These are phyloP conservation scores for Tetradesmus obliquus DNA, from an alignment of 139 green algal species.

Conservation along the genomic window DNA sequence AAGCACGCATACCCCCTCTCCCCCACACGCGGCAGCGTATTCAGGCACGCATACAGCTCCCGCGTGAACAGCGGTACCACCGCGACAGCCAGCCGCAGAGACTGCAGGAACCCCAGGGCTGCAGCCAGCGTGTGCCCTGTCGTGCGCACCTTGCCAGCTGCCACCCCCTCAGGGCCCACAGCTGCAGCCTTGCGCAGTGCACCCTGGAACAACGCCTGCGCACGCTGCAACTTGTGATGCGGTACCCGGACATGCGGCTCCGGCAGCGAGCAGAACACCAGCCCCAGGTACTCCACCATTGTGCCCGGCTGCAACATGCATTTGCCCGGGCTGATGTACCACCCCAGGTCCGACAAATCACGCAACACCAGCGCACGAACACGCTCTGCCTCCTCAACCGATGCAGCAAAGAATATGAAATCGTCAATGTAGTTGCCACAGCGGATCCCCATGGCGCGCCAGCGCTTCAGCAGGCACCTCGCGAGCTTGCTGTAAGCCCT, in stretches of 20 bases:
- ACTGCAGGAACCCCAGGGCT: constrained; percentile 3
- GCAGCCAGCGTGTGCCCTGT: not conserved
- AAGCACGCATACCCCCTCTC: not conserved
- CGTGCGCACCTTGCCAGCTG: not conserved
- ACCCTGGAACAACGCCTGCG: not conserved
- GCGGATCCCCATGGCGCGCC: not conserved
- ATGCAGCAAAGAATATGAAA: constrained; percentile 8
- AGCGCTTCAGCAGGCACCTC: not conserved
- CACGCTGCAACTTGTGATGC: not conserved
- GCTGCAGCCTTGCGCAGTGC: too few relatives aligned
- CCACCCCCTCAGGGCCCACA: too few relatives aligned
- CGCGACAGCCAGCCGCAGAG: not conserved
- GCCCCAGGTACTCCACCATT: constrained; percentile 16
- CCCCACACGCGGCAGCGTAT: not conserved
- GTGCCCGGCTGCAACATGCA: not conserved
- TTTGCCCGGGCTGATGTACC: not conserved
- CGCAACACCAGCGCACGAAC: not conserved
- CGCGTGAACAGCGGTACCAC: not conserved
- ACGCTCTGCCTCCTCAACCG: not conserved
- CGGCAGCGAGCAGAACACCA: constrained; percentile 5
- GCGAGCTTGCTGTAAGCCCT: constrained; percentile 7
- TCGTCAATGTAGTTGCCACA: constrained; percentile 32
- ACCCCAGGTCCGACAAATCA: not conserved
- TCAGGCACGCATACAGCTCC: not conserved
- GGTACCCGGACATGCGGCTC: constrained; percentile 5